Evolutionary conservation across 257 asterid species (phyloP).

Genomic region (Gardenia jasminoides): DNA sequence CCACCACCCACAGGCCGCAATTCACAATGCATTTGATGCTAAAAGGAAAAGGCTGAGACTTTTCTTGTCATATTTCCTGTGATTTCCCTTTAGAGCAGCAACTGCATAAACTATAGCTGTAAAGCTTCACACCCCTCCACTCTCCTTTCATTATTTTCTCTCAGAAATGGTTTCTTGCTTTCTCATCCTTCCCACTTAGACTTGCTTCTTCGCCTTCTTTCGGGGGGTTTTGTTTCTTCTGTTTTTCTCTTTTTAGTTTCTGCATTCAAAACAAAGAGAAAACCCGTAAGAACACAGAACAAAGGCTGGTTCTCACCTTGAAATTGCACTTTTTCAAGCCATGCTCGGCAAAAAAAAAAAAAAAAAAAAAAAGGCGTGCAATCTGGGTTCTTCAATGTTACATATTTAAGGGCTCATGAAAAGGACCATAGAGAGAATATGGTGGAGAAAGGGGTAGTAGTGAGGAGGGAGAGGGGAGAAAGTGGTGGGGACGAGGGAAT

Average conservation of each 20-base stretch:
- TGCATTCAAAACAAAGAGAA: not conserved
- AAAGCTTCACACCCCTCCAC: conserved; percentile 26
- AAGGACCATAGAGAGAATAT: no score
- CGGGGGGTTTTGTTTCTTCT: not conserved
- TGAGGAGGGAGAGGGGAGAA: no score
- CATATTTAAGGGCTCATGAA: not conserved
- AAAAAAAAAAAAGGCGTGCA: no score
- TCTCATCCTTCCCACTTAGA: conserved; percentile 19
- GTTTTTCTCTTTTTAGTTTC: not conserved
- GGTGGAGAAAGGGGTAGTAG: no score
- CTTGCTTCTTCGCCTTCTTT: not conserved
- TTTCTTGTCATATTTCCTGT: conserved; percentile 16
- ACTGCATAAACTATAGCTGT: conserved; percentile 27
- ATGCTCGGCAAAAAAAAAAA: no score
- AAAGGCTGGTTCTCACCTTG: not conserved
- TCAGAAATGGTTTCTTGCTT: not conserved
- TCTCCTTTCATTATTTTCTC: conserved; percentile 16
- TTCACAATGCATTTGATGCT: conserved; percentile 15
- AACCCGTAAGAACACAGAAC: not conserved
- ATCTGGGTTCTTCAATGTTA: not conserved
- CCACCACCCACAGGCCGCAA: not conserved
- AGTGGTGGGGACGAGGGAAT: no score
- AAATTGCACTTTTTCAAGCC: not conserved
- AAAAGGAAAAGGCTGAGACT: conserved; percentile 14
- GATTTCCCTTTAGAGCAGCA: conserved; percentile 25